Conservation (phyloP, 2,329 filamentous ascomycete genomes). For the Pseudogymnoascus sp. region DNA sequence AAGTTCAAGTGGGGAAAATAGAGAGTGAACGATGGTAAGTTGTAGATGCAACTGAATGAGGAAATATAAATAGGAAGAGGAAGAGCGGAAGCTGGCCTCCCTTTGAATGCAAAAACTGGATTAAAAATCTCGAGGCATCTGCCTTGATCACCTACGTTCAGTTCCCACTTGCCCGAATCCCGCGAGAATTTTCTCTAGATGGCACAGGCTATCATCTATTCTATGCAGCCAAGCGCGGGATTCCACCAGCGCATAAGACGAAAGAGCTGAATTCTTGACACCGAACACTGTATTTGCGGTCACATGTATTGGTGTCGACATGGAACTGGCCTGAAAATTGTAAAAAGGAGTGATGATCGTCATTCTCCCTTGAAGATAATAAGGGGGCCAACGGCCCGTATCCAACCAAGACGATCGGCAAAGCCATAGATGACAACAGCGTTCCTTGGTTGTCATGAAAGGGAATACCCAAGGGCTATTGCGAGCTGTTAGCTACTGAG, state of each 20-base stretch:
- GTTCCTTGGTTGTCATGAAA: background rate
- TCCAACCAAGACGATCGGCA: background rate
- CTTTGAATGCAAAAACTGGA: background rate
- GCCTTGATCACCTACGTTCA: background rate
- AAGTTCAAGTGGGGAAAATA: background rate
- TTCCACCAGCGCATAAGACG: background rate
- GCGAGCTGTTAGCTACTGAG: background rate
- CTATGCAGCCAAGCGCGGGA: slow-evolving; percentile 6
- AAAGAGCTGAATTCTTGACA: background rate
- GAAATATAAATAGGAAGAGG: background rate
- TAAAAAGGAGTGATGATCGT: background rate
- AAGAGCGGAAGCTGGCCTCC: background rate
- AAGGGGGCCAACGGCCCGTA: background rate
- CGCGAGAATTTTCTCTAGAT: background rate
- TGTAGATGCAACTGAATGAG: background rate
- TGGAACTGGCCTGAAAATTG: background rate
- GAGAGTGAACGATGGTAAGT: background rate
- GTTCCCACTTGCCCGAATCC: background rate
- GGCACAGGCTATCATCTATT: slow-evolving; percentile 8
- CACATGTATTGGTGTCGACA: background rate
- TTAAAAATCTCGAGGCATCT: background rate
- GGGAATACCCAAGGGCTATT: background rate
- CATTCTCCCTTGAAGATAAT: slow-evolving; percentile 3
- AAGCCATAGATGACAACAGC: background rate
- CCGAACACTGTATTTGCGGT: background rate